Conservation (phyloP, 768 basidiomycete species). For the Pleurotus citrinopileatus region DNA sequence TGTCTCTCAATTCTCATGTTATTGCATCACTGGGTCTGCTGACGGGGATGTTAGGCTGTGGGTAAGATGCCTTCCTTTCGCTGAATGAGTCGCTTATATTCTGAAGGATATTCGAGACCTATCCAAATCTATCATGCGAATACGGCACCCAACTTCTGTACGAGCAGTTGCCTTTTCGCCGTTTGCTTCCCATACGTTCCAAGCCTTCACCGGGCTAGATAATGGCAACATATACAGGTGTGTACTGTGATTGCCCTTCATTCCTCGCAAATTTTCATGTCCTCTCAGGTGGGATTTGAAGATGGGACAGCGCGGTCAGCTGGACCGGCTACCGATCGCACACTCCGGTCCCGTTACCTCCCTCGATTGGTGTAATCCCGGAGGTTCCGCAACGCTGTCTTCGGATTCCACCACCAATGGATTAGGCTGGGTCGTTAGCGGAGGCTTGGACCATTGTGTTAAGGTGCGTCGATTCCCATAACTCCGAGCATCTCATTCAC, state of each 20-base stretch:
- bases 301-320: conserved; percentile 70
- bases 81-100: background rate
- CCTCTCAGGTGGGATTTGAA: conserved; percentile 69
- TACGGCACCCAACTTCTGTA: conserved; percentile 68
- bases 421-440: conserved; percentile 76
- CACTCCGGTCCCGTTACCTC: conserved; percentile 71
- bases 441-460: conserved; percentile 75
- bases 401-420: conserved; percentile 29
- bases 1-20: conserved; percentile 65
- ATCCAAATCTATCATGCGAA: conserved; percentile 63
- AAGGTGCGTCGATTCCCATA: conserved; percentile 43
- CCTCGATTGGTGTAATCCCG: conserved; percentile 63
- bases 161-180: conserved; percentile 72
- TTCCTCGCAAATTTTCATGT: background rate
- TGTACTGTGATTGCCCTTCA: too few species aligned
- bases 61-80: conserved; percentile 41
- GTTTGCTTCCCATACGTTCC: conserved; percentile 58
- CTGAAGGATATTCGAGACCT: conserved; percentile 71
- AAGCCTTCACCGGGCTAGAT: conserved; percentile 66
- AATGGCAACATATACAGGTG: conserved; percentile 69
- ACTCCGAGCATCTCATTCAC: background rate
- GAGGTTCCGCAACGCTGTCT: conserved; percentile 18
- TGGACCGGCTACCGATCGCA: conserved; percentile 72
- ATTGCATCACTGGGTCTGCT: conserved; percentile 77
- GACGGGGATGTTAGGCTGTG: conserved; percentile 81